Base-by-base conservation (phyloP, 768 basidiomycete species). In the Tephrocybe sp. region DNA sequence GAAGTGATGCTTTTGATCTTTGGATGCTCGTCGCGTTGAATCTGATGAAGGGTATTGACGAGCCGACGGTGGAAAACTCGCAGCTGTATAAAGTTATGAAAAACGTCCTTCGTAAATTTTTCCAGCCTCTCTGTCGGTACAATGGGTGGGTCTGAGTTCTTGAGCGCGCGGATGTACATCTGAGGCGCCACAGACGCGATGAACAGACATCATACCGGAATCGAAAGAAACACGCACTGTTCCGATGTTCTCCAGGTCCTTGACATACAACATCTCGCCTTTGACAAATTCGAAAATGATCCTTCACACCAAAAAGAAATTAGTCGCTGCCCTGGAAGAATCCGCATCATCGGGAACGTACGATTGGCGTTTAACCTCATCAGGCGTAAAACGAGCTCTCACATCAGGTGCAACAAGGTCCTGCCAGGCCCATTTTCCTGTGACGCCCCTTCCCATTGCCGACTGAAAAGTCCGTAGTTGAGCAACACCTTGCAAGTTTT, bases 261-360 rank as follows among this genome's bases (percentile, higher is more conserved):
- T 89, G n/a, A 96, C 94, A 65, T 96, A 97, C 20, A 84, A 82
- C 93, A 98, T 98, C 69, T 98, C 94, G 52, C 89, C 89, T 64
- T 96, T 90, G 67, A 98, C 96, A 51, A 97, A 70, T 69, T 98
- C 94, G 61, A 96, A 98, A 41, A 97, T 94, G 57, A 90, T 83
- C 43, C 92, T 94, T 59, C 32, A 30, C 33, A 46, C 49, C 14
- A 10, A 35, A 49, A 43, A 35, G 31, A 12, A 3, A 10, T 40
- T 12, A 47, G 26, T 47, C n/a, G 45, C 35, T 30, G 19, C 2
- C 6, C 26, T 23, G 16, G 35, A 9, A 32, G 33, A 3, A 39
- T 45, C 17, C 34, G 20, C 39, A 14, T 9, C 11, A 1, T 39
- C 10, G 8, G 32, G 5, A n/a, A 70, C 90, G 68, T 67, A 95